A percentile compares a stretch with the other conserved stretches of the same genome.
Conservation (phyloP, 2,329 filamentous ascomycete species). For the Cordyceps cateniannulata region DNA sequence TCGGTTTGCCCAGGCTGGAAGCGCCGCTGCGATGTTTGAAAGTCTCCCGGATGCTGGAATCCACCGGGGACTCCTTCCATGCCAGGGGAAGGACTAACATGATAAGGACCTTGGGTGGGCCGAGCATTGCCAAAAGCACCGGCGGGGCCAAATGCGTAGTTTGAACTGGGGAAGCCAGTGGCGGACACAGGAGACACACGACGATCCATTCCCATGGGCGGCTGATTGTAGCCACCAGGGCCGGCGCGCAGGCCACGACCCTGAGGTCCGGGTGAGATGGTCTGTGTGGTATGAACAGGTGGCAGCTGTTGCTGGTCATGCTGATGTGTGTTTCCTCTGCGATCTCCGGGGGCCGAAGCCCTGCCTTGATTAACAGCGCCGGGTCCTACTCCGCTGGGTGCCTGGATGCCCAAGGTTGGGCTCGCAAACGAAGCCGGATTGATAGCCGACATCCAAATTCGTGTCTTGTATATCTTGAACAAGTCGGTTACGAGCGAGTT, state of each 20-base stretch:
- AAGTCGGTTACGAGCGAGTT: conserved; percentile 94
- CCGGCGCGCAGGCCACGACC: conserved; percentile 36
- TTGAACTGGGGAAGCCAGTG: conserved; percentile 28
- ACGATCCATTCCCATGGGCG: conserved; percentile 36
- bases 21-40: conserved; percentile 40
- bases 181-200: conserved; percentile 30
- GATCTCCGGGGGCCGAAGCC: conserved; percentile 32
- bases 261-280: conserved; percentile 6
- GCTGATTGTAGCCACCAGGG: conserved; percentile 31
- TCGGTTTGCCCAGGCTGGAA: conserved; percentile 36
- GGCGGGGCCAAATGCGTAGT: conserved; percentile 29
- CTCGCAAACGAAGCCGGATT: conserved; percentile 94
- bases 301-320: conserved; percentile 32
- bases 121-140: conserved; percentile 28
- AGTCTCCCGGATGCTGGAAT: conserved; percentile 34
- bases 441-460: conserved; percentile 99
- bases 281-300: not conserved
- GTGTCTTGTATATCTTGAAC: conserved; percentile 98
- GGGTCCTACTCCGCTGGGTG: conserved; percentile 59
- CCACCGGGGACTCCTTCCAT: conserved; percentile 25
- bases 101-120: conserved; percentile 21
- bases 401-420: conserved; percentile 64
- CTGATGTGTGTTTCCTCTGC: conserved; percentile 36
- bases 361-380: conserved; percentile 57
- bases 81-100: conserved; percentile 21